Conservation (phyloP, 257 asterid species). For the Nicotiana tomentosiformis region DNA sequence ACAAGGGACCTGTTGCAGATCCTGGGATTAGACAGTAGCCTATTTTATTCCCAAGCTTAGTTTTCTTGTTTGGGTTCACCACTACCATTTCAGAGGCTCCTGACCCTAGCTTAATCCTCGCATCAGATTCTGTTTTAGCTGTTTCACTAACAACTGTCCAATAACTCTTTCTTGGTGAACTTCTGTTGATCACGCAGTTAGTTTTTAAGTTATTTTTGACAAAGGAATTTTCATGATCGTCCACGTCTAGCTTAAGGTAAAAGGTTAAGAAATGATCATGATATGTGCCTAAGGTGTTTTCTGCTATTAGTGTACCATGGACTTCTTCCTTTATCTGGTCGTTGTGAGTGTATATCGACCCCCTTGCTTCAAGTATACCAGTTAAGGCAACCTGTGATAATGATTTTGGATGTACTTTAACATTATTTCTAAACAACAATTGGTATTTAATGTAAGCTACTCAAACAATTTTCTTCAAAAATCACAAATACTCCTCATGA, state of each 20-base stretch:
- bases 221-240: constrained; percentile 48
- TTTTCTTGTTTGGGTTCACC: no score
- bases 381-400: constrained; percentile 39
- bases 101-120: constrained; percentile 30
- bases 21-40: constrained; percentile 46
- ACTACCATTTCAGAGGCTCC: constrained; percentile 17
- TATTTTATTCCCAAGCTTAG: constrained; percentile 41
- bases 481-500: background rate
- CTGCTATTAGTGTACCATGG: constrained; percentile 47
- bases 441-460: background rate
- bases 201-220: constrained; percentile 35
- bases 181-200: background rate
- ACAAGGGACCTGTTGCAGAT: constrained; percentile 19
- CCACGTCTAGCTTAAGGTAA: constrained; percentile 52
- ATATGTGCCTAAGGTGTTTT: constrained; percentile 40
- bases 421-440: background rate
- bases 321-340: constrained; percentile 44
- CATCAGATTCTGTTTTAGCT: constrained; percentile 43
- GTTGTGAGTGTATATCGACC: constrained; percentile 36
- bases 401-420: background rate
- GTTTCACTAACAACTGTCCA: constrained; percentile 30
- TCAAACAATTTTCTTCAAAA: background rate
- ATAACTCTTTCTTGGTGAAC: constrained; percentile 41
- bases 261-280: constrained; percentile 58
- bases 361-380: constrained; percentile 55